Evolutionary conservation across 257 asterid species (phyloP), one percentile per base, ranked within the genome.

Genomic region (Eustoma russellianum): DNA sequence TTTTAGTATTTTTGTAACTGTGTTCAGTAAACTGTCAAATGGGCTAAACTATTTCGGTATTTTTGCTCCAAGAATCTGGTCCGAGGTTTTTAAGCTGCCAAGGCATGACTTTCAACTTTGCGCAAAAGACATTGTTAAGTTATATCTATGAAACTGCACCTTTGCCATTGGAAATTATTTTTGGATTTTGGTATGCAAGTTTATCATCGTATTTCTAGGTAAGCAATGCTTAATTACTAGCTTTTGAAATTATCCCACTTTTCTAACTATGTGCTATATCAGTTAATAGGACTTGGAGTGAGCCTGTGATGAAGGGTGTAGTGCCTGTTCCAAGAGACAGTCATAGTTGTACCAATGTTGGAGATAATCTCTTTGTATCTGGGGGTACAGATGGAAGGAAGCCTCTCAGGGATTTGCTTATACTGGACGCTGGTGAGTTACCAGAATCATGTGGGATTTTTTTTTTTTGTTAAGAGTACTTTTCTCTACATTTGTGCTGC

Each of bases 371-470:
- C 50, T 83, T 81, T 57, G 78, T 92, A 44, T 92, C 83, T 64
- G 97, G 99, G 44, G 99, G 99, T 58, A 92, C 97, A 13, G 94
- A 85, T 72, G 99, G 97, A 52, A 76, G 74, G 61, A 67, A 68
- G 59, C 94, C 94, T 44, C 91, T 92, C 47, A 77, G 80, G 15
- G 99, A 92, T 68, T 62, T 85, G 83, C 82, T 77, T 66, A 70
- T 85, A 64, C 60, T 92, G 76, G 86, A 85, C 64, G 85, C 97
- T 18, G 35, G 99, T 92, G 68, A 79, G 91, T 83, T 59, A 17
- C 34, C 60, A 50, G 69, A 48, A 33, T 49, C 50, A 15, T 68
- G 52, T 53, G 19, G 30, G 11, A 48, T 34, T 48, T 52, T 63
- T 56, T 41, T 14, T 41, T 13, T 63, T 56, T 41, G 12, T 41